A percentile compares a stretch with the other conserved stretches of the same genome.
Conservation (phyloP, 148 eudicot species). For the Nyssa sinensis region DNA sequence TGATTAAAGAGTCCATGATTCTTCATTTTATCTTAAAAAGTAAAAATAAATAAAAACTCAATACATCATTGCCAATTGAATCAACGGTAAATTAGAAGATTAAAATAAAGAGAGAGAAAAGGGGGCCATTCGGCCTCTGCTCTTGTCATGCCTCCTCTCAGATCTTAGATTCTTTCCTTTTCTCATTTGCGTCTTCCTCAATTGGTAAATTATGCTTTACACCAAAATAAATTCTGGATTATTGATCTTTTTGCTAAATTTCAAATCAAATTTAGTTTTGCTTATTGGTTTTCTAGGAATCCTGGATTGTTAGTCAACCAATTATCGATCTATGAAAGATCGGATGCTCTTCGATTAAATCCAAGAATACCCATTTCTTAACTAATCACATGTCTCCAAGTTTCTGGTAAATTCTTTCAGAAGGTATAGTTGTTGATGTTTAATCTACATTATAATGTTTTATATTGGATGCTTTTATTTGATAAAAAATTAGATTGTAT, state of each 20-base stretch:
- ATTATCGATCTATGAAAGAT: conserved; percentile 48
- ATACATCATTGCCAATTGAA: conserved; percentile 9
- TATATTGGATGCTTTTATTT: not conserved
- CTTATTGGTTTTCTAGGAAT: conserved; percentile 16
- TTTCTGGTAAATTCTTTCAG: conserved; percentile 18
- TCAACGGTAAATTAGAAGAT: conserved; percentile 16
- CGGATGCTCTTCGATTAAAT: conserved; percentile 45
- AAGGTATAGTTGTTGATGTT: conserved; percentile 17
- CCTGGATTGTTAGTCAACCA: conserved; percentile 43
- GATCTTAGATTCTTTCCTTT: conserved; percentile 48
- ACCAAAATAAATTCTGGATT: conserved; percentile 12
- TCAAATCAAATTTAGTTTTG: conserved; percentile 13
- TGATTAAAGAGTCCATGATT: no score
- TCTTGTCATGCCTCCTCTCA: conserved; percentile 62
- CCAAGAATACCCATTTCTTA: conserved; percentile 31
- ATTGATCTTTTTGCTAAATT: conserved; percentile 15
- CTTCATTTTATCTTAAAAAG: no score
- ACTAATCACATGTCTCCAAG: conserved; percentile 15
- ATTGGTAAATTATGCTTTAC: conserved; percentile 21
- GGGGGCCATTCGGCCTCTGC: conserved; percentile 54
- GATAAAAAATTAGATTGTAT: not conserved
- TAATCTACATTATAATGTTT: conserved; percentile 29
- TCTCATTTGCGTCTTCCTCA: conserved; percentile 23
- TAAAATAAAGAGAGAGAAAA: conserved; percentile 33
- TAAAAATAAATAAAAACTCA: conserved; percentile 9